phyloP scores from a whole-genome alignment of 257 asterid genomes.

The Anisodus acutangulus region DNA sequence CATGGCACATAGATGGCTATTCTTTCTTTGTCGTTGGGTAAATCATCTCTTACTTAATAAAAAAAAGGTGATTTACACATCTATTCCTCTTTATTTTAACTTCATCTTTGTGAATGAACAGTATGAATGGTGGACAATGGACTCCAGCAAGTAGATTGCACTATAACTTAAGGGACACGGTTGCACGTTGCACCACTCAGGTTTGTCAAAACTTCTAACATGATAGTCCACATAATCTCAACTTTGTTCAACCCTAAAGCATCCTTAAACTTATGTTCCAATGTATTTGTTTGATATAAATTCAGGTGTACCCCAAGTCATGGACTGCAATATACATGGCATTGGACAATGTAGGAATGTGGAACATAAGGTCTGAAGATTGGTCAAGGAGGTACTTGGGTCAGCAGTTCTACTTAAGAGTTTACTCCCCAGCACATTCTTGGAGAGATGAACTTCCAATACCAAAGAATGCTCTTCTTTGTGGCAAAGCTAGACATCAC shows the following conservation, averaged over 20 bases:
- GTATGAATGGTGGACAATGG: conserved; percentile 96
- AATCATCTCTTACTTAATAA: neutral
- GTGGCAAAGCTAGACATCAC: conserved; percentile 83
- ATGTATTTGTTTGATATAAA: conserved; percentile 5
- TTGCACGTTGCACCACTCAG: conserved; percentile 83
- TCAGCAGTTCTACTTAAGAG: conserved; percentile 84
- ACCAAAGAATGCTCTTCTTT: conserved; percentile 78
- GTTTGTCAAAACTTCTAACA: conserved; percentile 38
- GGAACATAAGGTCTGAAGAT: conserved; percentile 90
- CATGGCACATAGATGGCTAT: conserved; percentile 92
- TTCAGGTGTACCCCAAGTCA: conserved; percentile 82
- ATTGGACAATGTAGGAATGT: conserved; percentile 94
- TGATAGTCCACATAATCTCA: neutral
- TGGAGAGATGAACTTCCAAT: conserved; percentile 85
- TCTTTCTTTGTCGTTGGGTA: conserved; percentile 95
- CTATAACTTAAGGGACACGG: conserved; percentile 80
- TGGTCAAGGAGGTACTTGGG: conserved; percentile 96
- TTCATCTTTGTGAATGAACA: conserved; percentile 41
- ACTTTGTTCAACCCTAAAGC: neutral
- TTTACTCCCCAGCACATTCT: conserved; percentile 61
- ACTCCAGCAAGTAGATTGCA: conserved; percentile 59
- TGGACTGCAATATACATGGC: conserved; percentile 88
- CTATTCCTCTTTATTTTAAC: conserved; percentile 25
- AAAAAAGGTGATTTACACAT: neutral
- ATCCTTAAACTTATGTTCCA: neutral